phyloP scores from a whole-genome alignment of 768 basidiomycete genomes.

The Mycena floridula region DNA sequence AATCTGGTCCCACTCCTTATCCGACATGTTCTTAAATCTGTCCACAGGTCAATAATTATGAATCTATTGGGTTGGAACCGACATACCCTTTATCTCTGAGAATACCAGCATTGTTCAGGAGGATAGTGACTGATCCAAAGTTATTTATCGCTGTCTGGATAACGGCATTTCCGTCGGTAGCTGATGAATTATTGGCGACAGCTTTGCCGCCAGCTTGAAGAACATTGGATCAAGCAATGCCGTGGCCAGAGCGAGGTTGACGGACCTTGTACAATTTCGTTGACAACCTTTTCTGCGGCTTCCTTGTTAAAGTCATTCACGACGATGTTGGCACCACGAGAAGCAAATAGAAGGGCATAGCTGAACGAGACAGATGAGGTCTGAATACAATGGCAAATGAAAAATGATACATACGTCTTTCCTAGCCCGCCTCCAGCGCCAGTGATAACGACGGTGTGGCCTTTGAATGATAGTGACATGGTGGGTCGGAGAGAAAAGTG shows the following conservation, averaged over 20 bases:
- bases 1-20: conserved; percentile 89
- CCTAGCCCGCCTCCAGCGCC: conserved; percentile 96
- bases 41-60: conserved; percentile 1
- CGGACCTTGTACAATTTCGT: conserved; percentile 78
- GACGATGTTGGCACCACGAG: conserved; percentile 88
- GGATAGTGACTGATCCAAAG: conserved; percentile 79
- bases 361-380: conserved; percentile 31
- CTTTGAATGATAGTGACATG: conserved; percentile 72
- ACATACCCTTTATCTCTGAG: conserved; percentile 71
- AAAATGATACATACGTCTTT: conserved; percentile 57
- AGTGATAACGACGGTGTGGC: conserved; percentile 89
- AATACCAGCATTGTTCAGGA: conserved; percentile 97
- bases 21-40: conserved; percentile 96
- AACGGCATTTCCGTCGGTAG: conserved; percentile 80
- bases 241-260: conserved; percentile 1
- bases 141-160: conserved; percentile 80
- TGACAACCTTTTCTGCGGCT: conserved; percentile 88
- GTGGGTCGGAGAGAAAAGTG: conserved; percentile 2
- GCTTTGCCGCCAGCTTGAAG: conserved; percentile 81
- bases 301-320: conserved; percentile 90
- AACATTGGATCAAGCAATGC: conserved; percentile 1
- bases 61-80: not conserved
- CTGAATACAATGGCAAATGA: not conserved
- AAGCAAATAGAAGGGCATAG: conserved; percentile 89
- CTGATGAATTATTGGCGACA: conserved; percentile 79